Evolutionary conservation across 1,284 basidiomycete species (phyloP).

Genomic region (Pseudomicrostroma phylloplanum): DNA sequence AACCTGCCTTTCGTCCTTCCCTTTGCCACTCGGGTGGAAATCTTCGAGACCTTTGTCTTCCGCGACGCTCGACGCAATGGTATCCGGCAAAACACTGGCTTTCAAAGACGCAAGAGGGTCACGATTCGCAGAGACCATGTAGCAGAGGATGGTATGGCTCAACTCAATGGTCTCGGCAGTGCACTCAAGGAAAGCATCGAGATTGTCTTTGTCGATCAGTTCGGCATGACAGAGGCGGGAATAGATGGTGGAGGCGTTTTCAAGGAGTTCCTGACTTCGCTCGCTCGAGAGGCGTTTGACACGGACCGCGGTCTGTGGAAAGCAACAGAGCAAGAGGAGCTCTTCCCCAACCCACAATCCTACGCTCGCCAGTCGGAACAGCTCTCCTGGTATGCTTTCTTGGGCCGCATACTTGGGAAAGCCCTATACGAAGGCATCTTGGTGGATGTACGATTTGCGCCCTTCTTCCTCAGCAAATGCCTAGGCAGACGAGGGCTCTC

Average conservation of each 20-base stretch:
- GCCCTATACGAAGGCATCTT: slow-evolving; percentile 95
- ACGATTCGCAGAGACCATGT: slow-evolving; percentile 69
- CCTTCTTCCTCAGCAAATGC: slow-evolving; percentile 81
- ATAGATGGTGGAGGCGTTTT: slow-evolving; percentile 96
- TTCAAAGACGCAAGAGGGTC: slow-evolving; percentile 50
- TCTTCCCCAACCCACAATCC: slow-evolving; percentile 81
- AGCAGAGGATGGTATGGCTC: slow-evolving; percentile 75
- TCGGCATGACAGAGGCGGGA: slow-evolving; percentile 75
- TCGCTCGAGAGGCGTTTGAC: slow-evolving; percentile 81
- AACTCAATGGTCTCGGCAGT: slow-evolving; percentile 62
- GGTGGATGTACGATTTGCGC: slow-evolving; percentile 89
- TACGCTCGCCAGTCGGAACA: slow-evolving; percentile 41
- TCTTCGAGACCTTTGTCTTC: slow-evolving; percentile 76
- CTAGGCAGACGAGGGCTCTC: slow-evolving; percentile 40
- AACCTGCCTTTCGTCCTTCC: slow-evolving; percentile 95
- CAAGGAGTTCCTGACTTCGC: slow-evolving; percentile 87
- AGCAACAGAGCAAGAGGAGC: slow-evolving; percentile 77
- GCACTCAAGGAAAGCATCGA: slow-evolving; percentile 72
- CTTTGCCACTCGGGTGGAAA: slow-evolving; percentile 79
- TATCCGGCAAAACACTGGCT: slow-evolving; percentile 9
- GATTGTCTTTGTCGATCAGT: slow-evolving; percentile 87
- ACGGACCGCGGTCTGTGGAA: slow-evolving; percentile 90
- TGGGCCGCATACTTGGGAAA: slow-evolving; percentile 87
- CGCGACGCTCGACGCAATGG: slow-evolving; percentile 55
- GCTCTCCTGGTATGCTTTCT: slow-evolving; percentile 79